A percentile compares a stretch with the other conserved stretches of the same genome.
Conservation (phyloP, 228 moss, liverwort and hornwort genomes). For the Sphagnum magellanicum region DNA sequence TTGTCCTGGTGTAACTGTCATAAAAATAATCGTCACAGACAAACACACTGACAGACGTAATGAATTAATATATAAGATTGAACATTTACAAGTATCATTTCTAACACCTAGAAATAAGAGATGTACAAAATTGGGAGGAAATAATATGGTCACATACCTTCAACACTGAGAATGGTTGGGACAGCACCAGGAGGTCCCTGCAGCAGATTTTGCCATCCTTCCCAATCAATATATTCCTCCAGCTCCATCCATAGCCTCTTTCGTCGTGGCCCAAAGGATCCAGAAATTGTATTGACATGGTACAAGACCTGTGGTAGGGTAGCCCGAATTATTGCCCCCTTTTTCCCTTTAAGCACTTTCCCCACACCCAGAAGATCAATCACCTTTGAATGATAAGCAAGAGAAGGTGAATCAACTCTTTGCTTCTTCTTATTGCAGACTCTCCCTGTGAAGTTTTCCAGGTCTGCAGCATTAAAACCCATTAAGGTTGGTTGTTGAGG, state of each 20-base stretch:
- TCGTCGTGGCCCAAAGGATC: slow-evolving; percentile 73
- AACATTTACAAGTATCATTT: not conserved
- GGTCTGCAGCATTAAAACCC: slow-evolving; percentile 16
- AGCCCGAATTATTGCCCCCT: slow-evolving; percentile 13
- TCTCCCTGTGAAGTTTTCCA: slow-evolving; percentile 11
- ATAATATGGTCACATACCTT: slow-evolving; percentile 31
- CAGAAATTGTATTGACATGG: slow-evolving; percentile 81
- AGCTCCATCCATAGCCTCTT: slow-evolving; percentile 81
- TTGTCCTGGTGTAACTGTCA: too few relatives aligned
- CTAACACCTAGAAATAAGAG: not conserved
- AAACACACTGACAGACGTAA: too few relatives aligned
- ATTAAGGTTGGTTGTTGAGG: slow-evolving; percentile 20
- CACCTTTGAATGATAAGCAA: slow-evolving; percentile 18
- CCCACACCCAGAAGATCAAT: slow-evolving; percentile 29
- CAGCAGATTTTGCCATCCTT: slow-evolving; percentile 86
- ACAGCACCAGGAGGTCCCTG: slow-evolving; percentile 72
- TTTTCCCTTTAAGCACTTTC: slow-evolving; percentile 26
- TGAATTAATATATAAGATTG: too few relatives aligned
- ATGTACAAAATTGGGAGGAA: not conserved
- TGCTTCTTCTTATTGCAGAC: slow-evolving; percentile 28
- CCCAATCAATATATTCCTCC: slow-evolving; percentile 91
- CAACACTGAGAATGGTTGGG: slow-evolving; percentile 74
- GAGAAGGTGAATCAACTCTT: slow-evolving; percentile 40
- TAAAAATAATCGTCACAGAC: too few relatives aligned
- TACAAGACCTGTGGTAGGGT: slow-evolving; percentile 44